phyloP scores from a whole-genome alignment of 2,329 filamentous ascomycete species.

The Amphichorda felina region DNA sequence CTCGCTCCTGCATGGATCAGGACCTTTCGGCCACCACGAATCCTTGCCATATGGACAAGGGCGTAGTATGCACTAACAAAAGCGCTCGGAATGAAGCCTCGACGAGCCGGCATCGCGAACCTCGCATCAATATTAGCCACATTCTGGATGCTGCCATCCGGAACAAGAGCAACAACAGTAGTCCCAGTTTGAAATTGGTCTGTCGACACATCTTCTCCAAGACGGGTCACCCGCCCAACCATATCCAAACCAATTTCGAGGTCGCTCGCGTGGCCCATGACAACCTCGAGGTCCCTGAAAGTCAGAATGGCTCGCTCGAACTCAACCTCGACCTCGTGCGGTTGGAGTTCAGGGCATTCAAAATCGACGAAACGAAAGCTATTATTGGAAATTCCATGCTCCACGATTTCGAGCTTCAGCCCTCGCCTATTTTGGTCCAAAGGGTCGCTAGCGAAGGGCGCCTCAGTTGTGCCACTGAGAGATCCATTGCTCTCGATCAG shows the following conservation, averaged over 20 bases:
- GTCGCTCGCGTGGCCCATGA: conserved; percentile 17
- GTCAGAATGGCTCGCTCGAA: conserved; percentile 23
- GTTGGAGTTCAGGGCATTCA: conserved; percentile 8
- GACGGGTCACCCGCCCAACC: conserved; percentile 20
- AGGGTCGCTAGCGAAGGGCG: conserved; percentile 8
- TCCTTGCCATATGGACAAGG: conserved; percentile 19
- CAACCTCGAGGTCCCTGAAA: conserved; percentile 21
- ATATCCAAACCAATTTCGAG: conserved; percentile 27
- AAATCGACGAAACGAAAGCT: conserved; percentile 12
- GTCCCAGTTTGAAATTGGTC: conserved; percentile 21
- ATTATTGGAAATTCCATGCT: conserved; percentile 13
- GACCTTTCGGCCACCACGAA: conserved; percentile 15
- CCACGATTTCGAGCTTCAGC: conserved; percentile 12
- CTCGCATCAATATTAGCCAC: conserved; percentile 17
- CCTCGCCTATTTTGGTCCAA: neutral
- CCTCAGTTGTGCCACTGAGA: conserved; percentile 4
- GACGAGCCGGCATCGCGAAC: conserved; percentile 17
- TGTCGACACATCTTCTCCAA: conserved; percentile 17
- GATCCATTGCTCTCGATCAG: conserved; percentile 25
- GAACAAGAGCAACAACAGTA: conserved; percentile 26
- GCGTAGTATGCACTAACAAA: conserved; percentile 30
- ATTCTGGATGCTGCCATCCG: conserved; percentile 21
- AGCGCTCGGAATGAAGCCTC: conserved; percentile 20
- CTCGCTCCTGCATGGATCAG: conserved; percentile 32
- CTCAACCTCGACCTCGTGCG: conserved; percentile 26